Evolutionary conservation across 805 yeast species (phyloP).

Genomic region (Saccharomyces eubayanus): DNA sequence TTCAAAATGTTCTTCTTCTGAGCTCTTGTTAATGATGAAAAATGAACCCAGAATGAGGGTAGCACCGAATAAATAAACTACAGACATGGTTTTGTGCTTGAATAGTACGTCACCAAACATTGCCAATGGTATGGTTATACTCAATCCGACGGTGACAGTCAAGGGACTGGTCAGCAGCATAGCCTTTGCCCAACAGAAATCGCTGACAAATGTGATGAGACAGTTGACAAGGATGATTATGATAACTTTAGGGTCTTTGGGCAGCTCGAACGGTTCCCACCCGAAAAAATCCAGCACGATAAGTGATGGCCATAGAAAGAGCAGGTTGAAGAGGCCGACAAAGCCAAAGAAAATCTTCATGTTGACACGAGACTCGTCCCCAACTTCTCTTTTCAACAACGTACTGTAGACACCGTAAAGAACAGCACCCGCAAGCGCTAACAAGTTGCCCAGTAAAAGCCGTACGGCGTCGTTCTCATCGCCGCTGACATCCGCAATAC

Average conservation of each 20-base stretch:
- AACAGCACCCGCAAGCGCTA: conserved; percentile 81
- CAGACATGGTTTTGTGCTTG: conserved; percentile 53
- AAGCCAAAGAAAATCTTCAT: conserved; percentile 89
- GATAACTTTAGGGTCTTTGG: conserved; percentile 45
- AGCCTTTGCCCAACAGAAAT: conserved; percentile 93
- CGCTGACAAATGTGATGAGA: conserved; percentile 72
- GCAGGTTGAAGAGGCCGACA: conserved; percentile 76
- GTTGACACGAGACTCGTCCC: conserved; percentile 66
- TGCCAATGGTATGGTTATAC: conserved; percentile 89
- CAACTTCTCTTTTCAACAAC: conserved; percentile 62
- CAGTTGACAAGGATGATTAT: conserved; percentile 56
- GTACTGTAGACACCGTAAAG: conserved; percentile 89
- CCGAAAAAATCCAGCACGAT: conserved; percentile 54
- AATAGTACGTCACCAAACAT: conserved; percentile 82
- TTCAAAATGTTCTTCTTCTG: conserved; percentile 45
- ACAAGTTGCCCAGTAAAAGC: conserved; percentile 57
- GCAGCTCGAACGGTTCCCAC: conserved; percentile 65
- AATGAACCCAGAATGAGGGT: conserved; percentile 71
- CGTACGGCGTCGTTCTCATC: conserved; percentile 26
- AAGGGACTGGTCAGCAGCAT: conserved; percentile 88
- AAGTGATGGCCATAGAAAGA: conserved; percentile 77
- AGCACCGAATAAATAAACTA: conserved; percentile 72
- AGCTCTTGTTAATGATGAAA: conserved; percentile 72
- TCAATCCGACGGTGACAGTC: conserved; percentile 90
- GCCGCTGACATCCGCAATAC: conserved; percentile 11